Percentiles rank a stretch among this genome's conserved stretches.
Evolutionary conservation across 805 yeast genomes (phyloP).

Genomic region (Yamadazyma tumulicola): DNA sequence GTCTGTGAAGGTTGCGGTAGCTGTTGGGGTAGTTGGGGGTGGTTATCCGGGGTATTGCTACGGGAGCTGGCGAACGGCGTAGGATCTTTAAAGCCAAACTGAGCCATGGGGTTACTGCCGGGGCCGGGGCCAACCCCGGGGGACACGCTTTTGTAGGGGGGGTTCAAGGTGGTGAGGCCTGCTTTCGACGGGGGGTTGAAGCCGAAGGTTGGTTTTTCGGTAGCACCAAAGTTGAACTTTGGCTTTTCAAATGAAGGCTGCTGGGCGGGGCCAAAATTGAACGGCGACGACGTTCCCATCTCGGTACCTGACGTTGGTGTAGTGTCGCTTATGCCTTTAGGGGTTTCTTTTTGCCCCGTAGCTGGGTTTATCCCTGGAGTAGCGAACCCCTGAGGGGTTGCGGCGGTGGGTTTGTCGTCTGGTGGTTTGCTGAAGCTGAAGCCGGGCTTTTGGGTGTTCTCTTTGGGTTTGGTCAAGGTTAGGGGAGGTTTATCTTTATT

Average conservation of each 20-base stretch:
- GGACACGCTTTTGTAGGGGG: conserved; percentile 7
- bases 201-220: conserved; percentile 12
- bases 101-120: conserved; percentile 3
- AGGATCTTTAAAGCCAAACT: conserved; percentile 5
- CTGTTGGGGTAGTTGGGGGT: neutral
- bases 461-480: conserved; percentile 8
- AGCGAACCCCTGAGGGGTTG: no score
- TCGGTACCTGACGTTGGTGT: no score
- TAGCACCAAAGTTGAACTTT: conserved; percentile 11
- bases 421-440: conserved; percentile 11
- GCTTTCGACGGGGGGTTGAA: no score
- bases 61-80: conserved; percentile 9
- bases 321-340: conserved; percentile 7
- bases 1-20: neutral
- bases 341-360: conserved; percentile 4
- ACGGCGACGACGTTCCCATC: no score
- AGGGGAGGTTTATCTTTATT: conserved; percentile 6
- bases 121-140: conserved; percentile 4
- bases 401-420: no score
- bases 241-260: conserved; percentile 8
- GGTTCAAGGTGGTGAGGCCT: no score
- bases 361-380: no score
- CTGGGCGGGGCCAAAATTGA: conserved; percentile 7
- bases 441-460: conserved; percentile 6
- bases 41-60: conserved; percentile 9